Conservation (phyloP, 1,139 yeast species). For the Magnusiomyces sp. region DNA sequence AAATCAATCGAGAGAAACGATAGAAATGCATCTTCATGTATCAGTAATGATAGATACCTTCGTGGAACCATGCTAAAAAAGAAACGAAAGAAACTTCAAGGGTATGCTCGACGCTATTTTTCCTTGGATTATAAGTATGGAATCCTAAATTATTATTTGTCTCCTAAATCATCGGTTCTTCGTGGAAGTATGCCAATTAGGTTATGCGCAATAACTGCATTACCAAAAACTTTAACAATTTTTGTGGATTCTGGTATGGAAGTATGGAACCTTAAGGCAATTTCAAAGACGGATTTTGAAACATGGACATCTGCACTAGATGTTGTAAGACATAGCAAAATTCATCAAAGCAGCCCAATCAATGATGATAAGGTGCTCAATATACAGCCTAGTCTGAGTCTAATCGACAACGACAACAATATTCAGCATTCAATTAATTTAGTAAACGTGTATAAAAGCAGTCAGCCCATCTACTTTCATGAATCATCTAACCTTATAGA, state of each 20-base stretch:
- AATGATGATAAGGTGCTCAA: too few relatives aligned
- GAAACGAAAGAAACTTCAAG: conserved; percentile 73
- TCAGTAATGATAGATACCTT: conserved; percentile 30
- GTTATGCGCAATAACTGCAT: conserved; percentile 73
- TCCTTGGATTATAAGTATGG: conserved; percentile 76
- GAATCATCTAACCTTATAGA: too few relatives aligned
- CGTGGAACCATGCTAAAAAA: conserved; percentile 76
- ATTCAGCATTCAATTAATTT: too few relatives aligned
- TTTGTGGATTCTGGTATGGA: conserved; percentile 94
- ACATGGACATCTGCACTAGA: conserved; percentile 79
- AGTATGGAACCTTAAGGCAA: conserved; percentile 79
- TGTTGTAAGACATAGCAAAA: conserved; percentile 26
- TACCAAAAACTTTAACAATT: conserved; percentile 56
- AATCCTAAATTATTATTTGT: conserved; percentile 70
- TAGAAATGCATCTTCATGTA: conserved; percentile 15
- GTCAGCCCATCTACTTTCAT: too few relatives aligned
- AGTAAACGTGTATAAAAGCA: too few relatives aligned
- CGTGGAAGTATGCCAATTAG: conserved; percentile 91
- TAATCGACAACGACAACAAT: too few relatives aligned
- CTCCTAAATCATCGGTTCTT: conserved; percentile 57
- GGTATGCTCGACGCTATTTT: conserved; percentile 78
- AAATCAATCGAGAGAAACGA: conserved; percentile 1
- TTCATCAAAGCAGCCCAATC: not conserved
- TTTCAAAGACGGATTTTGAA: conserved; percentile 54
- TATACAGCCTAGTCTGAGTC: too few relatives aligned